Percentiles rank a stretch among this genome's conserved stretches.
These are phyloP conservation scores for Echium plantagineum DNA, from an alignment of 257 asterid genomes.

Conservation along the genomic window DNA sequence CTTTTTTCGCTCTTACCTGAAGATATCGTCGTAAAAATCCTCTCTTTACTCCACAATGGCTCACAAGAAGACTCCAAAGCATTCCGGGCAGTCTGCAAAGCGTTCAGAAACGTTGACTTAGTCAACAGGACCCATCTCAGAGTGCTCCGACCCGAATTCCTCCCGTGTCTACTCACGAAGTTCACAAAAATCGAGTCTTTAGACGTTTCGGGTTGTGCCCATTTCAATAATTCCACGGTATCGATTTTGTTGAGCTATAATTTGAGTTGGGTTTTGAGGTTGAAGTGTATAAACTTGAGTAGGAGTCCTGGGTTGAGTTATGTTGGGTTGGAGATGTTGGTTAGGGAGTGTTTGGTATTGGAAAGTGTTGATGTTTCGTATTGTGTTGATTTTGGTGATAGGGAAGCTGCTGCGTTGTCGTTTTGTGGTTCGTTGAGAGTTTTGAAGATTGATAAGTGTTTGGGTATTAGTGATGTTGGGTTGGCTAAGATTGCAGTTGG, in stretches of 20 bases:
- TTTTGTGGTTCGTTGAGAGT: constrained; percentile 31
- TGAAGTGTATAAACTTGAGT: constrained; percentile 32
- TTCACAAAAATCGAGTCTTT: constrained; percentile 34
- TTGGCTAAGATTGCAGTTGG: constrained; percentile 54
- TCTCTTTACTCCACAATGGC: constrained; percentile 21
- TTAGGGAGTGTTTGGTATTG: constrained; percentile 22
- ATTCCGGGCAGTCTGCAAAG: constrained; percentile 45
- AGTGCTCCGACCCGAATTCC: constrained; percentile 52
- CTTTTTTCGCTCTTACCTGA: constrained; percentile 26
- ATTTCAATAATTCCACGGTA: constrained; percentile 33
- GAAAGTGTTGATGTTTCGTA: constrained; percentile 45
- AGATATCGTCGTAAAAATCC: constrained; percentile 37
- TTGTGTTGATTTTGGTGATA: constrained; percentile 48
- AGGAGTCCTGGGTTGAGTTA: constrained; percentile 41
- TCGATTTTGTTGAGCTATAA: constrained; percentile 15
- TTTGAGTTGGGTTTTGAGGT: constrained; percentile 19
- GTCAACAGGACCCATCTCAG: constrained; percentile 47
- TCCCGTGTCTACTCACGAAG: constrained; percentile 32
- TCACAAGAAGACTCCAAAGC: constrained; percentile 35
- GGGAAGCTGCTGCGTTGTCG: constrained; percentile 55
- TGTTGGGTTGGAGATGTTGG: constrained; percentile 30
- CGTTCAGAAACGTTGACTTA: constrained; percentile 41
- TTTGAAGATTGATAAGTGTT: constrained; percentile 42
- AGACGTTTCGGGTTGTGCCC: constrained; percentile 64
- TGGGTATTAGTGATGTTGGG: constrained; percentile 48